Conservation (phyloP, 2,329 filamentous ascomycete species). For the Penicillium sp. region DNA sequence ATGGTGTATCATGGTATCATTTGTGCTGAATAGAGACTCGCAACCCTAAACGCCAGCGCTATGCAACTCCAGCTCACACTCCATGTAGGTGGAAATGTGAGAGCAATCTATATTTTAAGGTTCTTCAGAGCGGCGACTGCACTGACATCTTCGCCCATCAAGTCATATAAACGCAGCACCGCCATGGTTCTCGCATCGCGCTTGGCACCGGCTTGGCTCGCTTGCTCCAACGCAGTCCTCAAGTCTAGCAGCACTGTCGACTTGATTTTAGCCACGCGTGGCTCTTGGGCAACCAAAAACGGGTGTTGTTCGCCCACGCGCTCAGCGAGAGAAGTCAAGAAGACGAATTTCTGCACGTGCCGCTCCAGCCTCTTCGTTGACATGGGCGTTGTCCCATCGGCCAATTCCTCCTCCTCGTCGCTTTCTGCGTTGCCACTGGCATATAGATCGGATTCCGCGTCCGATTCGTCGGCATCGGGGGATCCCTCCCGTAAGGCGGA, state of each 20-base stretch:
- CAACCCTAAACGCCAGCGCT: constrained; percentile 43
- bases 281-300: constrained; percentile 55
- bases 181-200: constrained; percentile 45
- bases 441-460: constrained; percentile 34
- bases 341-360: constrained; percentile 54
- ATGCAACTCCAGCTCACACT: constrained; percentile 25
- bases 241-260: constrained; percentile 61
- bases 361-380: constrained; percentile 47
- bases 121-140: constrained; percentile 54
- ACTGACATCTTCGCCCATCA: constrained; percentile 56
- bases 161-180: constrained; percentile 55
- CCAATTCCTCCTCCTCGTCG: constrained; percentile 38
- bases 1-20: constrained; percentile 41
- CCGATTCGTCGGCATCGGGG: constrained; percentile 19
- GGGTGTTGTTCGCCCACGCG: constrained; percentile 55
- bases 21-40: constrained; percentile 24
- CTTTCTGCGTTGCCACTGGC: constrained; percentile 31
- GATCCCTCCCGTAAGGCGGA: constrained; percentile 15
- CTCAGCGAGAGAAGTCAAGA: constrained; percentile 49
- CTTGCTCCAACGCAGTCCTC: constrained; percentile 56
- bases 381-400: constrained; percentile 35
- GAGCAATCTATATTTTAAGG: constrained; percentile 28
- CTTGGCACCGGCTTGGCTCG: constrained; percentile 37
- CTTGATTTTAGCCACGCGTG: constrained; percentile 52
- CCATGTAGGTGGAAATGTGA: constrained; percentile 2